Evolutionary conservation across 2,329 filamentous ascomycete species (phyloP).

Genomic region (Stachybotrys chlorohalonatus): DNA sequence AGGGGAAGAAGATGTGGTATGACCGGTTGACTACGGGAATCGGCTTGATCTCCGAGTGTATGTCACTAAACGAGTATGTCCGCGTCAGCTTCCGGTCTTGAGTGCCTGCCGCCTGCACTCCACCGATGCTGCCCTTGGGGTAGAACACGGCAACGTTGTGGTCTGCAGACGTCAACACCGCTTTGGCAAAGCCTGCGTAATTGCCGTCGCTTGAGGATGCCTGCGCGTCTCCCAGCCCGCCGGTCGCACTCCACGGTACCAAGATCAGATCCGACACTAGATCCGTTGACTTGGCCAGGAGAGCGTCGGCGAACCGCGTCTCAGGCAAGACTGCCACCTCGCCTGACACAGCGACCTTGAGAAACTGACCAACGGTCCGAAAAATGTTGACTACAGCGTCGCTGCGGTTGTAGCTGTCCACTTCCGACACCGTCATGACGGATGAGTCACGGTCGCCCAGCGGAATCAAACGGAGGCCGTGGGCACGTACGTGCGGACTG

Average conservation of each 20-base stretch:
- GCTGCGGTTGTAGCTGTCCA: conserved; percentile 60
- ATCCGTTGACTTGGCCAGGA: conserved; percentile 61
- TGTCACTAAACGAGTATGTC: conserved; percentile 48
- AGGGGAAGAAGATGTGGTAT: conserved; percentile 82
- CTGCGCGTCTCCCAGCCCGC: conserved; percentile 56
- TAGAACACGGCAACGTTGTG: conserved; percentile 73
- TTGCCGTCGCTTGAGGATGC: conserved; percentile 26
- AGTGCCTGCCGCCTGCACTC: conserved; percentile 20
- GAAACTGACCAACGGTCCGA: conserved; percentile 75
- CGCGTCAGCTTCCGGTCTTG: conserved; percentile 33
- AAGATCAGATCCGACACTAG: conserved; percentile 66
- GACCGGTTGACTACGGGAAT: conserved; percentile 56
- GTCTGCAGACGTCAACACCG: conserved; percentile 51
- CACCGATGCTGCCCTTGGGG: conserved; percentile 52
- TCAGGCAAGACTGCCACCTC: conserved; percentile 74
- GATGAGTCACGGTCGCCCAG: conserved; percentile 88
- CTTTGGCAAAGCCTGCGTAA: conserved; percentile 67
- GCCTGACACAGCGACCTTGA: conserved; percentile 75
- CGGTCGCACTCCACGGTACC: conserved; percentile 84
- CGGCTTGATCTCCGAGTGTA: conserved; percentile 43
- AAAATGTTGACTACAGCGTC: conserved; percentile 91
- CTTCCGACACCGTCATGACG: conserved; percentile 86
- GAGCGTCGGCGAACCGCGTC: conserved; percentile 66
- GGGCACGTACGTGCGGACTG: conserved; percentile 48
- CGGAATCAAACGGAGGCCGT: conserved; percentile 78